Conservation (phyloP, 768 basidiomycete species). For the Termitomyces sp. region DNA sequence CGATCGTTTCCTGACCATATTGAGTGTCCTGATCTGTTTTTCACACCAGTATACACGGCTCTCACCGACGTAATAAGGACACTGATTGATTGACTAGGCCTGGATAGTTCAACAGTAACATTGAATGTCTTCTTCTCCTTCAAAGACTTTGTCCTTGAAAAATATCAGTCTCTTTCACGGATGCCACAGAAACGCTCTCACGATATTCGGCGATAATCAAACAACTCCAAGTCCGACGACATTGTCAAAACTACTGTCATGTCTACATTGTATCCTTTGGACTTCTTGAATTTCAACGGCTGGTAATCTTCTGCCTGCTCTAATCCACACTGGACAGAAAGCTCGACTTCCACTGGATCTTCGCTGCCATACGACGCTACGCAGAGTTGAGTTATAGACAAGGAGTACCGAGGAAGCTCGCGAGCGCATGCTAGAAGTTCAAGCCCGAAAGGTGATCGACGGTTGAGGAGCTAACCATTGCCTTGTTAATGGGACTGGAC, state of each 20-base stretch:
- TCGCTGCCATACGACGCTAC: conserved; percentile 40
- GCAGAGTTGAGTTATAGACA: conserved; percentile 45
- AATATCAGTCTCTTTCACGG: background rate
- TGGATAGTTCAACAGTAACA: conserved; percentile 55
- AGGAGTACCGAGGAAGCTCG: conserved; percentile 61
- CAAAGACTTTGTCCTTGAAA: conserved; percentile 62
- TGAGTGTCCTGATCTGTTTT: background rate
- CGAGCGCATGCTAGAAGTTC: conserved; percentile 56
- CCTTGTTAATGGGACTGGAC: background rate
- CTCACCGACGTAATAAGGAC: conserved; percentile 62
- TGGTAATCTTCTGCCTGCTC: conserved; percentile 19
- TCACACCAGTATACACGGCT: background rate
- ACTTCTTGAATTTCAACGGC: conserved; percentile 36
- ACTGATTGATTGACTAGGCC: conserved; percentile 67
- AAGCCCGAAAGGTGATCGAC: conserved; percentile 68
- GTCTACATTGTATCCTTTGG: conserved; percentile 38
- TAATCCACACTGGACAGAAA: conserved; percentile 56
- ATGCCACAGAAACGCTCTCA: conserved; percentile 26
- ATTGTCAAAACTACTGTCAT: conserved; percentile 71
- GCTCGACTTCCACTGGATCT: conserved; percentile 50
- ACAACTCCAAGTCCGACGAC: conserved; percentile 67
- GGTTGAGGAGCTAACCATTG: conserved; percentile 57
- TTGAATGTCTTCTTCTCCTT: conserved; percentile 54
- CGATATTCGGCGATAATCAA: conserved; percentile 81
- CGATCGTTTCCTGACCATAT: conserved; percentile 58